Evolutionary conservation across 2,329 filamentous ascomycete species (phyloP).

Genomic region (Huntiella bhutanensis): DNA sequence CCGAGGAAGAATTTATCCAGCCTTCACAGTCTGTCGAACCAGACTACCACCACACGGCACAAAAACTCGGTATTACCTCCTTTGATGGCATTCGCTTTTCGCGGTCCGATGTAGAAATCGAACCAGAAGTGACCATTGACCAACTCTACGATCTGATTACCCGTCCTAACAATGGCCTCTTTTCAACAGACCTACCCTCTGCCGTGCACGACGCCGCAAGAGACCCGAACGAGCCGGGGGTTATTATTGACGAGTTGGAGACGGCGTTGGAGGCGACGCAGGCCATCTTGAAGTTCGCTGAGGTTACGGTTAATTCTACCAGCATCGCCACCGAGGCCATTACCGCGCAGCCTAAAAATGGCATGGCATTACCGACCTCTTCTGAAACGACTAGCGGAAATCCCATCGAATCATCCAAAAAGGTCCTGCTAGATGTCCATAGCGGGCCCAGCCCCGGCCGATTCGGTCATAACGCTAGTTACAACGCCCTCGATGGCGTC

Average conservation of each 20-base stretch:
- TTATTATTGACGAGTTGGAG: too few relatives aligned
- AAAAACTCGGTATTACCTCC: conserved; percentile 3
- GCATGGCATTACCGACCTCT: too few relatives aligned
- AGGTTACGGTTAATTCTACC: too few relatives aligned
- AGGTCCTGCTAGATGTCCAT: too few relatives aligned
- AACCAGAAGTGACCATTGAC: conserved; percentile 1
- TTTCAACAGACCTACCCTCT: not conserved
- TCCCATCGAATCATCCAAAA: too few relatives aligned
- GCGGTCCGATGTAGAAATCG: conserved; percentile 2
- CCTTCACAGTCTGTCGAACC: not conserved
- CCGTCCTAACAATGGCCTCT: not conserved
- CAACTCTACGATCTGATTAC: conserved; percentile 5
- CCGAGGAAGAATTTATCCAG: not conserved
- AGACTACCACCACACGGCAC: not conserved
- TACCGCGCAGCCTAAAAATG: too few relatives aligned
- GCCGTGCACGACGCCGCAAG: not conserved
- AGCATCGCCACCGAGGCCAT: too few relatives aligned
- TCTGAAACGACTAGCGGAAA: too few relatives aligned
- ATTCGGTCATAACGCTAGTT: too few relatives aligned
- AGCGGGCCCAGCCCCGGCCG: too few relatives aligned
- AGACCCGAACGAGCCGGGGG: not conserved
- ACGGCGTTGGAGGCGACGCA: too few relatives aligned
- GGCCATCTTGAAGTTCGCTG: too few relatives aligned
- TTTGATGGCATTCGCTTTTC: conserved; percentile 4
- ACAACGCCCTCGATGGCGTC: not conserved